Evolutionary conservation across 1,139 yeast genomes (phyloP).

Genomic region (Magnusiomyces fungicola): DNA sequence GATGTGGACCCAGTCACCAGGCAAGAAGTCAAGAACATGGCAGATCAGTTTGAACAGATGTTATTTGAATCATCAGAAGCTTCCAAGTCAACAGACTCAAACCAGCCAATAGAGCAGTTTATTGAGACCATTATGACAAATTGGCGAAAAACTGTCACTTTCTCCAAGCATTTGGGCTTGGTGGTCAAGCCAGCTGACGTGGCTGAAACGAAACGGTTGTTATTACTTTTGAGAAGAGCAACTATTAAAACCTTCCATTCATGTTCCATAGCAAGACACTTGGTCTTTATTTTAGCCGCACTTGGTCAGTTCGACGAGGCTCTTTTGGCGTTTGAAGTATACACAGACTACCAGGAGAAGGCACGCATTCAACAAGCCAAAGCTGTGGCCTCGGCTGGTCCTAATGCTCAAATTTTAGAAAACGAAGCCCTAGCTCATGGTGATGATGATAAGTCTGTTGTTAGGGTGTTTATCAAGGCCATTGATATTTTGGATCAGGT

Average conservation of each 20-base stretch:
- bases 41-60: constrained; percentile 16
- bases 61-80: constrained; percentile 30
- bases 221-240: constrained; percentile 31
- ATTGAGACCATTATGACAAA: constrained; percentile 31
- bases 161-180: constrained; percentile 21
- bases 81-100: constrained; percentile 41
- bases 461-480: constrained; percentile 24
- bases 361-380: constrained; percentile 31
- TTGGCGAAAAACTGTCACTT: constrained; percentile 21
- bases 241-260: constrained; percentile 46
- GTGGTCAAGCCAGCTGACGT: constrained; percentile 18
- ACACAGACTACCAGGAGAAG: constrained; percentile 35
- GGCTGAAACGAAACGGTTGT: constrained; percentile 20
- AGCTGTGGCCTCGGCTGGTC: no score
- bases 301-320: constrained; percentile 33
- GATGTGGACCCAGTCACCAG: neutral
- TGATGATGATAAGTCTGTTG: constrained; percentile 27
- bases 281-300: constrained; percentile 29
- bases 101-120: constrained; percentile 29
- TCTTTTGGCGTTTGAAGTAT: constrained; percentile 39
- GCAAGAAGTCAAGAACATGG: constrained; percentile 14
- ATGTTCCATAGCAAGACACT: constrained; percentile 36
- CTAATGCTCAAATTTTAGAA: constrained; percentile 19
- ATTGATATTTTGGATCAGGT: constrained; percentile 19
- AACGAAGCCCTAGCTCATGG: constrained; percentile 14